Evolutionary conservation across 176 grass and related monocot species (phyloP).

Genomic region (Musa schizocarpa): DNA sequence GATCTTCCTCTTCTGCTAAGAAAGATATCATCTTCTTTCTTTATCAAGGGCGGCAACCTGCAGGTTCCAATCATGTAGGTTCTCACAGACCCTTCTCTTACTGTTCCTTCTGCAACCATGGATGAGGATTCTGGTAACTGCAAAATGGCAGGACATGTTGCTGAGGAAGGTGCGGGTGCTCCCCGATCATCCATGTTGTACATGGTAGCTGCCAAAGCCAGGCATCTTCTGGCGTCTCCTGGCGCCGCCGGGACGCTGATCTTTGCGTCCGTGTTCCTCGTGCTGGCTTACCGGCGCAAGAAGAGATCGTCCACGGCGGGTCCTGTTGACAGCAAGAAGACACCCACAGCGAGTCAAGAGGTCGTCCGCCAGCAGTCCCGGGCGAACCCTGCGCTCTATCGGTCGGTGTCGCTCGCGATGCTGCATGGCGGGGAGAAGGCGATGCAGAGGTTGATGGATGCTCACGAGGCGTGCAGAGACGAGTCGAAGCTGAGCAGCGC

Average conservation of each 20-base stretch:
- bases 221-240: neutral
- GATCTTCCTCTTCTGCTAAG: neutral
- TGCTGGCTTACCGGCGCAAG: neutral
- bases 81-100: neutral
- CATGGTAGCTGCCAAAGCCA: neutral
- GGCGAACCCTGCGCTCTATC: too few species aligned
- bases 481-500: neutral
- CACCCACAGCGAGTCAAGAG: too few species aligned
- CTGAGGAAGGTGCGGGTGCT: too few species aligned
- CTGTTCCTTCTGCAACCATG: neutral
- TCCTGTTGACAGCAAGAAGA: too few species aligned
- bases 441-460: slow-evolving; percentile 3
- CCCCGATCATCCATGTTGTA: neutral
- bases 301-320: too few species aligned
- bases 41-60: neutral
- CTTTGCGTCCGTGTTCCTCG: slow-evolving; percentile 18
- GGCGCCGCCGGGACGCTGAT: slow-evolving; percentile 7
- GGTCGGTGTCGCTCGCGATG: slow-evolving; percentile 20
- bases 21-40: neutral
- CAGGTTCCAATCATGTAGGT: neutral
- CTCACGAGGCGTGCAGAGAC: too few species aligned
- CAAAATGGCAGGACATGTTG: too few species aligned
- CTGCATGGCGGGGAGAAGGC: slow-evolving; percentile 8
- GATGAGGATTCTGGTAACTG: too few species aligned
- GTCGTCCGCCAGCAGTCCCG: neutral